Conservation (phyloP, 192 early-diverging fungal genomes). For the Allomyces macrogynus region DNA sequence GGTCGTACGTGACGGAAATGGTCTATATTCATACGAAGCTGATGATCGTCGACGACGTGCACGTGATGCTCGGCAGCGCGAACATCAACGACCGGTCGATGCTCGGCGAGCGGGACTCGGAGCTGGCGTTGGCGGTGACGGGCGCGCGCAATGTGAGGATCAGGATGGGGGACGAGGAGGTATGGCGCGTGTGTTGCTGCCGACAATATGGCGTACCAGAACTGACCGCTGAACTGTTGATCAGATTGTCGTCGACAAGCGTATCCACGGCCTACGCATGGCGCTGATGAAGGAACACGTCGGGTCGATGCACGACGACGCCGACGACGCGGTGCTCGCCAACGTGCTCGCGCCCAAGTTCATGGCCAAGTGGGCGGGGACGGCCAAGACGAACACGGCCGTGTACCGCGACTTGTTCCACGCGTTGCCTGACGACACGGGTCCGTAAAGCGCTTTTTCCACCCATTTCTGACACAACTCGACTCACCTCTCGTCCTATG, state of each 20-base stretch:
- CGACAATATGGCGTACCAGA: slow-evolving; percentile 11
- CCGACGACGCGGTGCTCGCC: not conserved
- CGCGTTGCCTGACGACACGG: slow-evolving; percentile 54
- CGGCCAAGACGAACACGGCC: slow-evolving; percentile 42
- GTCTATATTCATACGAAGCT: slow-evolving; percentile 74
- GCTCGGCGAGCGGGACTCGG: slow-evolving; percentile 65
- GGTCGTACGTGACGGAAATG: slow-evolving; percentile 37
- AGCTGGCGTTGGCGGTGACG: slow-evolving; percentile 33
- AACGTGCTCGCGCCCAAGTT: slow-evolving; percentile 5
- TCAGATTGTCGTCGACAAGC: not conserved
- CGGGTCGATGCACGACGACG: not conserved
- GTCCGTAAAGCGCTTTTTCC: no score
- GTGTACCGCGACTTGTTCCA: slow-evolving; percentile 62
- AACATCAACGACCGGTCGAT: slow-evolving; percentile 88
- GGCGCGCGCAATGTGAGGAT: no score
- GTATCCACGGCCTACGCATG: not conserved
- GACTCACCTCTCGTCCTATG: not conserved
- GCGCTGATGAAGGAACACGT: not conserved
- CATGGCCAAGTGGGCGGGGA: slow-evolving; percentile 32
- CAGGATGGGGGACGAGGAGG: no score
- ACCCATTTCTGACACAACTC: no score
- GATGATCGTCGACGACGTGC: slow-evolving; percentile 70
- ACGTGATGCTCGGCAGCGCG: slow-evolving; percentile 63
- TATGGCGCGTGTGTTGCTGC: no score
- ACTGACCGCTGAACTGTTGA: no score